Conservation (phyloP, 805 yeast genomes). For the Candida maltosa region DNA sequence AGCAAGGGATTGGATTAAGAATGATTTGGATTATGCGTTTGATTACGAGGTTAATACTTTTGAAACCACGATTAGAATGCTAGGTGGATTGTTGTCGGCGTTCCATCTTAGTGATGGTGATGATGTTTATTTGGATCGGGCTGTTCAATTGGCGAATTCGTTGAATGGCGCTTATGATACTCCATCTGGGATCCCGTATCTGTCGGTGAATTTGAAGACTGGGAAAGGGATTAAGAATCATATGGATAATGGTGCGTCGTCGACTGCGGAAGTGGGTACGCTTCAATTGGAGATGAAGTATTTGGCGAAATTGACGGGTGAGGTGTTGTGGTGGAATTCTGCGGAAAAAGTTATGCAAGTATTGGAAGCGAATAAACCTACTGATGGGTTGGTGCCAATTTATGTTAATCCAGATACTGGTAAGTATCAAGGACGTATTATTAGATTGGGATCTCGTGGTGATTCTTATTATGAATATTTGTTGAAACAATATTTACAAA, state of each 20-base stretch:
- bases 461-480: slow-evolving; percentile 91
- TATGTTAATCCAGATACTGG: slow-evolving; percentile 75
- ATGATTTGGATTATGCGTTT: slow-evolving; percentile 66
- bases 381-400: slow-evolving; percentile 81
- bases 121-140: slow-evolving; percentile 71
- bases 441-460: slow-evolving; percentile 87
- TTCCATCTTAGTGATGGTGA: slow-evolving; percentile 67
- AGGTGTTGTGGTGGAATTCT: slow-evolving; percentile 69
- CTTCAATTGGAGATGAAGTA: slow-evolving; percentile 86
- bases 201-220: slow-evolving; percentile 69
- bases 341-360: slow-evolving; percentile 72
- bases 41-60: slow-evolving; percentile 78
- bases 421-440: slow-evolving; percentile 55
- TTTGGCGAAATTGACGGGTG: slow-evolving; percentile 76
- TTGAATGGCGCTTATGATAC: slow-evolving; percentile 67
- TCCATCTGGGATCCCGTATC: slow-evolving; percentile 68
- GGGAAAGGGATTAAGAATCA: slow-evolving; percentile 60
- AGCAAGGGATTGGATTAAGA: slow-evolving; percentile 72
- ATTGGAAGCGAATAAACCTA: slow-evolving; percentile 60
- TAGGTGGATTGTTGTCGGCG: slow-evolving; percentile 89
- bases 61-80: slow-evolving; percentile 92
- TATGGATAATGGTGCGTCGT: slow-evolving; percentile 72
- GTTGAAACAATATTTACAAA: slow-evolving; percentile 80
- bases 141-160: slow-evolving; percentile 74
- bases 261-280: slow-evolving; percentile 88